phyloP scores from a whole-genome alignment of 2,329 filamentous ascomycete genomes.

The Ophiosphaerella narmari region DNA sequence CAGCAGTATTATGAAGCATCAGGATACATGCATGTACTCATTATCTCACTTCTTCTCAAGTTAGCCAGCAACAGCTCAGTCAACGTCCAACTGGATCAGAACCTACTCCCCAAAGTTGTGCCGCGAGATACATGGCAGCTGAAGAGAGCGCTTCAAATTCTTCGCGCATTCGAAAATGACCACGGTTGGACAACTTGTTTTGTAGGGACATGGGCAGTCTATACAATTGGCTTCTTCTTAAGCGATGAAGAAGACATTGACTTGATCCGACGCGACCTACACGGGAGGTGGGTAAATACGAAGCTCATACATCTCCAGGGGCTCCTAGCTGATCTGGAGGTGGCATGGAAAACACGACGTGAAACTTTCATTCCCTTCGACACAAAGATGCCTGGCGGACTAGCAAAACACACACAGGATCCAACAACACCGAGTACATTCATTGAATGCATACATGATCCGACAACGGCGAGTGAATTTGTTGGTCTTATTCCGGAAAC shows the following conservation, averaged over 20 bases:
- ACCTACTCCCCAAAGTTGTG: constrained; percentile 3
- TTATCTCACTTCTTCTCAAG: constrained; percentile 17
- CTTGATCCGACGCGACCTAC: constrained; percentile 8
- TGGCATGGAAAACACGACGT: constrained; percentile 6
- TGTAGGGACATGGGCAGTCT: constrained; percentile 18
- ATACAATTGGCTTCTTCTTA: constrained; percentile 17
- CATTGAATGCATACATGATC: neutral
- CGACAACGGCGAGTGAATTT: no score
- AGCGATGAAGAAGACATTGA: constrained; percentile 5
- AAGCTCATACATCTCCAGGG: constrained; percentile 13
- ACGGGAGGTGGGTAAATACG: constrained; percentile 7
- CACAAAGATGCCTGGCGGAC: no score
- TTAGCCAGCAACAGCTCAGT: neutral
- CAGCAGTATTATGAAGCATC: constrained; percentile 12
- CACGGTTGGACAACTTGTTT: constrained; percentile 11
- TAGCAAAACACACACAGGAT: neutral
- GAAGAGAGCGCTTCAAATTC: constrained; percentile 9
- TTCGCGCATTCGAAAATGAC: constrained; percentile 6
- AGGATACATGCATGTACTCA: constrained; percentile 16
- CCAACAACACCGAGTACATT: neutral
- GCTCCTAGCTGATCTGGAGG: constrained; percentile 12
- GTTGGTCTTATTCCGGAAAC: no score
- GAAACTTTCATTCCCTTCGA: neutral
- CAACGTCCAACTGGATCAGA: neutral
- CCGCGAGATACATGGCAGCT: constrained; percentile 15